Percentiles rank a stretch among this genome's conserved stretches.
phyloP scores from a whole-genome alignment of 164 flowering plant species.

The Taxillus chinensis region DNA sequence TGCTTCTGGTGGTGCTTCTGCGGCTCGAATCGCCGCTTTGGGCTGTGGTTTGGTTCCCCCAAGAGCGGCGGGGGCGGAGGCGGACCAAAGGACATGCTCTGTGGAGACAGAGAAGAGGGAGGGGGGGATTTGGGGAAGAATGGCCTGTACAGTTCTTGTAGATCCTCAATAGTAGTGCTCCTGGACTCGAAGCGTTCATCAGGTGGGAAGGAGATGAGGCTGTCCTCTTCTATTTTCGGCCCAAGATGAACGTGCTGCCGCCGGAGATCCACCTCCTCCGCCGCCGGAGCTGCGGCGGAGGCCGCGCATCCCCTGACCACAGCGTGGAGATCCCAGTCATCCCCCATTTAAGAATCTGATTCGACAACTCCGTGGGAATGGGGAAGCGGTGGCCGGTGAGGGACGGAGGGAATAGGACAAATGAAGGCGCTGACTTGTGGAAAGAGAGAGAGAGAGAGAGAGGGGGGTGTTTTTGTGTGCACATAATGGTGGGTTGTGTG shows the following conservation, averaged over 20 bases:
- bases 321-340: slow-evolving; percentile 92
- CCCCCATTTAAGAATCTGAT: slow-evolving; percentile 35
- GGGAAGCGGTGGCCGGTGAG: slow-evolving; percentile 3
- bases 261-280: slow-evolving; percentile 3
- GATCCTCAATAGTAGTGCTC: slow-evolving; percentile 27
- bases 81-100: slow-evolving; percentile 8
- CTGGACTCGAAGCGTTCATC: slow-evolving; percentile 20
- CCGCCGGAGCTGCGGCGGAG: slow-evolving; percentile 9
- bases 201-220: not conserved
- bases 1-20: slow-evolving; percentile 12
- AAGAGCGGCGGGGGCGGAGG: slow-evolving; percentile 8
- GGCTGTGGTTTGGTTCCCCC: slow-evolving; percentile 16
- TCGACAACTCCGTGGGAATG: not conserved
- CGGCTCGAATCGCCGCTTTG: slow-evolving; percentile 6
- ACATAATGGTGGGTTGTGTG: not conserved
- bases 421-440: slow-evolving; percentile 87
- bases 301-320: slow-evolving; percentile 78
- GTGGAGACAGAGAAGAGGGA: slow-evolving; percentile 15
- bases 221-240: not conserved
- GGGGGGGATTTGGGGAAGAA: slow-evolving; percentile 33
- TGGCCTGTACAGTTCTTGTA: slow-evolving; percentile 67
- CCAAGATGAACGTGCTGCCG: slow-evolving; percentile 10
- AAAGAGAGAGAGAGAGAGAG: not conserved
- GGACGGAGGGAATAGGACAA: slow-evolving; percentile 29
- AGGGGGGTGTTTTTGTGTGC: not conserved